phyloP scores from a whole-genome alignment of 345 rosid species.

The Lepidium didymum region DNA sequence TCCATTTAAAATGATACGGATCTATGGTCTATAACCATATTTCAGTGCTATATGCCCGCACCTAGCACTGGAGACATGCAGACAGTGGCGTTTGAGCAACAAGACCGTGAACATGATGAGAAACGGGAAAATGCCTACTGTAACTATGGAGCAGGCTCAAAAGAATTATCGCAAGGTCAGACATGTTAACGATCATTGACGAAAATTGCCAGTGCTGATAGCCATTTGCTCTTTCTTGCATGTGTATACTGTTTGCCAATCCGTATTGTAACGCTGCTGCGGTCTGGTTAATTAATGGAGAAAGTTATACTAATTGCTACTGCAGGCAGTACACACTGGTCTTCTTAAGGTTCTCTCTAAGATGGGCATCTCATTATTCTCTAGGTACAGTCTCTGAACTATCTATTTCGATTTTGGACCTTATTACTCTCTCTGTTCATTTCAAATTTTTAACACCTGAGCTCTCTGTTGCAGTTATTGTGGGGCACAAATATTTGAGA shows the following conservation, averaged over 20 bases:
- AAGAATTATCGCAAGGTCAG: slow-evolving; percentile 91
- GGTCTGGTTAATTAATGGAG: not conserved
- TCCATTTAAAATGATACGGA: not conserved
- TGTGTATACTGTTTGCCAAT: not conserved
- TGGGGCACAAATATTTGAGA: slow-evolving; percentile 99
- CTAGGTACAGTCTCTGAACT: slow-evolving; percentile 50
- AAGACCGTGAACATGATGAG: slow-evolving; percentile 98
- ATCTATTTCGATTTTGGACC: not conserved
- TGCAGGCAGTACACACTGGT: slow-evolving; percentile 88
- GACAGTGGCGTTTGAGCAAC: slow-evolving; percentile 95
- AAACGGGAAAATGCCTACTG: slow-evolving; percentile 97
- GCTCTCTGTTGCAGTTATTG: slow-evolving; percentile 63
- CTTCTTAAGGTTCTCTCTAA: slow-evolving; percentile 97
- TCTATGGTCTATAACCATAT: slow-evolving; percentile 15
- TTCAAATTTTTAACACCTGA: not conserved
- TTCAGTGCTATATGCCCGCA: slow-evolving; percentile 94
- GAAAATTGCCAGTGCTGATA: not conserved
- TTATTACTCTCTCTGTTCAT: not conserved
- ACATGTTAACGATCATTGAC: not conserved
- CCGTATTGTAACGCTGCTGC: not conserved
- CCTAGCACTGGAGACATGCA: slow-evolving; percentile 91
- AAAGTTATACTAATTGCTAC: slow-evolving; percentile 18
- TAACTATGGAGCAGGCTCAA: slow-evolving; percentile 97
- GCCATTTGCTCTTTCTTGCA: not conserved
- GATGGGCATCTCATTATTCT: slow-evolving; percentile 97